A percentile compares a stretch with the other conserved stretches of the same genome.
These are phyloP conservation scores for Paecilomyces dactylethromorphus DNA, from an alignment of 2,329 filamentous ascomycete species.

Conservation along the genomic window DNA sequence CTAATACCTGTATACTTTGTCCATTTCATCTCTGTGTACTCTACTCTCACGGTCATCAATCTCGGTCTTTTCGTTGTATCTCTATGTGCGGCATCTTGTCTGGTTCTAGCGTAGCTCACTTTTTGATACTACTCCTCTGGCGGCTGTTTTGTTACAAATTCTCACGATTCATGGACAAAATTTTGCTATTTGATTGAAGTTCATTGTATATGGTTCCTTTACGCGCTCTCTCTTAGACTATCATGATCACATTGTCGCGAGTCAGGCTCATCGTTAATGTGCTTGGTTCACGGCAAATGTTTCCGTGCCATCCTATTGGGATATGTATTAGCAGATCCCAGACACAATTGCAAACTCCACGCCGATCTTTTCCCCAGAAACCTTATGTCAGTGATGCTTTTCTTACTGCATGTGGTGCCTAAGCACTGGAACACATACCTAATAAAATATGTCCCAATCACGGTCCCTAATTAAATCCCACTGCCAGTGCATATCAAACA, in stretches of 20 bases:
- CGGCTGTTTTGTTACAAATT: background rate
- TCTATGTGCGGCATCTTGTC: background rate
- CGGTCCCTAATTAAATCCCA: background rate
- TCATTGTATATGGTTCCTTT: background rate
- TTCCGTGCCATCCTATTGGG: background rate
- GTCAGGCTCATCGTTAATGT: background rate
- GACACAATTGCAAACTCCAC: background rate
- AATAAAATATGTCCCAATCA: background rate
- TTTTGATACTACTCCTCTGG: background rate
- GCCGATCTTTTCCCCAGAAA: background rate
- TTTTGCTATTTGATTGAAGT: background rate
- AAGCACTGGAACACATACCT: background rate
- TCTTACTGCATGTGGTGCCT: background rate
- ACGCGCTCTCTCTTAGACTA: background rate
- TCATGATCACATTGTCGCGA: background rate
- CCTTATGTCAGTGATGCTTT: background rate
- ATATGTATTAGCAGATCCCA: background rate
- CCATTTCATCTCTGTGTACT: background rate
- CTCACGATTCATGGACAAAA: background rate
- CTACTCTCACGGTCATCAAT: background rate
- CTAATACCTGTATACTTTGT: background rate
- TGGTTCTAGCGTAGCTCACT: background rate
- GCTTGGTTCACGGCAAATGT: background rate
- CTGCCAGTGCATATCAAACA: background rate
- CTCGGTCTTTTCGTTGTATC: background rate